Percentiles rank a stretch among this genome's conserved stretches.
Conservation (phyloP, 495 filamentous ascomycete species). For the Penicillium lividum region DNA sequence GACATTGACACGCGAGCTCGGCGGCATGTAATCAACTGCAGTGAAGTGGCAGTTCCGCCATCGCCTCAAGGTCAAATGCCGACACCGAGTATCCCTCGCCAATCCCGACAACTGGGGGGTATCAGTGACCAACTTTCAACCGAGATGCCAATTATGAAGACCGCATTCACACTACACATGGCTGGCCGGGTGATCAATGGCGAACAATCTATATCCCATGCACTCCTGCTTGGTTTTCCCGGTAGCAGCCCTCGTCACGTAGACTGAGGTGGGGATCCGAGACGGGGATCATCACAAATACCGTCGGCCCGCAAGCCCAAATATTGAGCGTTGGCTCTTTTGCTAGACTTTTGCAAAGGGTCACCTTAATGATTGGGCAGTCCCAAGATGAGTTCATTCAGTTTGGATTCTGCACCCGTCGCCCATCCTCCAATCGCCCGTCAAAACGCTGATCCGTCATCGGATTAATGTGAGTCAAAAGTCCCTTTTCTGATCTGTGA, state of each 20-base stretch:
- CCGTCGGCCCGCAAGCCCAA: not conserved
- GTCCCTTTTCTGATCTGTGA: not conserved
- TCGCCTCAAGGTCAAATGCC: not conserved
- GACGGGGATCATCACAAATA: not conserved
- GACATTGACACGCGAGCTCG: not conserved
- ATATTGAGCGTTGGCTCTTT: slow-evolving; percentile 1
- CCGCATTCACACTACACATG: not conserved
- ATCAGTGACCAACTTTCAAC: not conserved
- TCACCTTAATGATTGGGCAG: not conserved
- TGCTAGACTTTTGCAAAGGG: not conserved
- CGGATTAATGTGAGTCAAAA: not conserved
- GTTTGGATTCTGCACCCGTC: not conserved
- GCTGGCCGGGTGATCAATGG: not conserved
- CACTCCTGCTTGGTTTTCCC: not conserved
- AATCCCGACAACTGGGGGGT: not conserved
- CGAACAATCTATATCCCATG: not conserved
- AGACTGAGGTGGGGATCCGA: not conserved
- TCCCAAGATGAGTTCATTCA: not conserved
- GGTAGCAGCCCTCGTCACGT: not conserved
- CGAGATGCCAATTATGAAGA: not conserved
- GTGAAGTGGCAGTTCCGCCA: not conserved
- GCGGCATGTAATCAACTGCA: not conserved
- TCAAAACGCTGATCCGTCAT: slow-evolving; percentile 2
- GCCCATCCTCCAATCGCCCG: not conserved
- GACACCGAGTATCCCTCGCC: not conserved